Conservation (phyloP, 148 eudicot genomes). For the Rhododendron griersonianum region DNA sequence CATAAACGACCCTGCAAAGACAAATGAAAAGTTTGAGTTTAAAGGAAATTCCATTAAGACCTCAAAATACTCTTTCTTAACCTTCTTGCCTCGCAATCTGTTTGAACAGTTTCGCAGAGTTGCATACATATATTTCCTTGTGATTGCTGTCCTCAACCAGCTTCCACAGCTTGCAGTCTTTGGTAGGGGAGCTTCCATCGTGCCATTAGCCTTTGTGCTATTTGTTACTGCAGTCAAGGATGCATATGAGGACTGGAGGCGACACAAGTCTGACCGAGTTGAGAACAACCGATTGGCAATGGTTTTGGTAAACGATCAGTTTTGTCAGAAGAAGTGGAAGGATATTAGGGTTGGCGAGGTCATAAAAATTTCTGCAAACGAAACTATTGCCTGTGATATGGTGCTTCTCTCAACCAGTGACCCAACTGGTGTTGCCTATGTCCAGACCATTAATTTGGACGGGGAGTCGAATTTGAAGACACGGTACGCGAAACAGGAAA, state of each 20-base stretch:
- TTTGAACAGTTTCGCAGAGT: slow-evolving; percentile 99
- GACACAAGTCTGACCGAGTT: slow-evolving; percentile 71
- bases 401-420: slow-evolving; percentile 95
- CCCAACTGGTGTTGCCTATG: slow-evolving; percentile 92
- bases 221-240: slow-evolving; percentile 89
- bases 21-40: slow-evolving; percentile 77
- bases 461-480: slow-evolving; percentile 98
- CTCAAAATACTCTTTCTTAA: slow-evolving; percentile 68
- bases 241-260: slow-evolving; percentile 87
- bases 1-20: slow-evolving; percentile 70
- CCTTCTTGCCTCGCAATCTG: slow-evolving; percentile 86
- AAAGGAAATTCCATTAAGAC: slow-evolving; percentile 87
- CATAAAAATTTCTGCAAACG: slow-evolving; percentile 65
- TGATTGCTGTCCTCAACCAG: slow-evolving; percentile 91
- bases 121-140: slow-evolving; percentile 88
- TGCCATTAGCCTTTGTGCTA: slow-evolving; percentile 87
- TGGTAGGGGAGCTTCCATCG: slow-evolving; percentile 78
- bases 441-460: slow-evolving; percentile 92
- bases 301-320: slow-evolving; percentile 53
- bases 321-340: slow-evolving; percentile 79
- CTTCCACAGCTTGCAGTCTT: slow-evolving; percentile 95
- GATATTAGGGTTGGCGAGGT: slow-evolving; percentile 83
- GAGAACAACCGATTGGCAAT: slow-evolving; percentile 78
- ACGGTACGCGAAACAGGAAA: slow-evolving; percentile 96
- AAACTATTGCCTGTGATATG: slow-evolving; percentile 91